Percentiles rank a stretch among this genome's conserved stretches.
Conservation (phyloP, 139 green algal species). For the Chlamydomonas urium region DNA sequence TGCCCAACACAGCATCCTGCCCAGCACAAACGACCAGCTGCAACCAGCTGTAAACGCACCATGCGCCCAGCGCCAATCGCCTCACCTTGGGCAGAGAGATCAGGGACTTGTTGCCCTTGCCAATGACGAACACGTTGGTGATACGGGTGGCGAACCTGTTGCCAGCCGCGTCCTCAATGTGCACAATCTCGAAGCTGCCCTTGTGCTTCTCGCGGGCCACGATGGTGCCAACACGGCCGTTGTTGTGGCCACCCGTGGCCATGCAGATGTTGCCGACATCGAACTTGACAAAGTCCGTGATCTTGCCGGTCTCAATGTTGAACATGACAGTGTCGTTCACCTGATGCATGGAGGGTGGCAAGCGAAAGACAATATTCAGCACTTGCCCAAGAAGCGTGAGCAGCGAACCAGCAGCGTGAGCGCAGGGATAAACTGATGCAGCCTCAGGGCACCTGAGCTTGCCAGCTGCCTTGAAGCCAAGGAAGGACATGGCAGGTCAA, state of each 20-base stretch:
- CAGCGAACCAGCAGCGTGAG: too few species aligned
- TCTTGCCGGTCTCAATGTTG: slow-evolving; percentile 95
- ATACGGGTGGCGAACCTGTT: slow-evolving; percentile 92
- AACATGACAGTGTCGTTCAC: slow-evolving; percentile 96
- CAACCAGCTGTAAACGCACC: too few species aligned
- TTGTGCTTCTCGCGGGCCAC: slow-evolving; percentile 94
- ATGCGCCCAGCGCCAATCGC: too few species aligned
- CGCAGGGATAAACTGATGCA: too few species aligned
- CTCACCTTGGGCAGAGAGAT: slow-evolving; percentile 90
- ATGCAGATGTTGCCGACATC: slow-evolving; percentile 94
- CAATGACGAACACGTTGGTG: slow-evolving; percentile 97
- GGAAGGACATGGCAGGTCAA: too few species aligned
- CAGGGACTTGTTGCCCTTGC: slow-evolving; percentile 93
- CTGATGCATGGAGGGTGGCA: slow-evolving; percentile 34
- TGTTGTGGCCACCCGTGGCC: slow-evolving; percentile 89
- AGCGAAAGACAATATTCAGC: too few species aligned
- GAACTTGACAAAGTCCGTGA: slow-evolving; percentile 94
- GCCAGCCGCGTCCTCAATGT: slow-evolving; percentile 90
- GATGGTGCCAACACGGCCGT: slow-evolving; percentile 88
- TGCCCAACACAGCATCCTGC: too few species aligned
- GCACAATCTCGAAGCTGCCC: slow-evolving; percentile 88
- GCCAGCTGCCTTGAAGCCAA: too few species aligned
- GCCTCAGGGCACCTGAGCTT: too few species aligned
- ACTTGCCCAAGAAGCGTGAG: too few species aligned
- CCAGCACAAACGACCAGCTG: too few species aligned